Conservation (phyloP, 805 yeast species). For the Candida dajiaensis region DNA sequence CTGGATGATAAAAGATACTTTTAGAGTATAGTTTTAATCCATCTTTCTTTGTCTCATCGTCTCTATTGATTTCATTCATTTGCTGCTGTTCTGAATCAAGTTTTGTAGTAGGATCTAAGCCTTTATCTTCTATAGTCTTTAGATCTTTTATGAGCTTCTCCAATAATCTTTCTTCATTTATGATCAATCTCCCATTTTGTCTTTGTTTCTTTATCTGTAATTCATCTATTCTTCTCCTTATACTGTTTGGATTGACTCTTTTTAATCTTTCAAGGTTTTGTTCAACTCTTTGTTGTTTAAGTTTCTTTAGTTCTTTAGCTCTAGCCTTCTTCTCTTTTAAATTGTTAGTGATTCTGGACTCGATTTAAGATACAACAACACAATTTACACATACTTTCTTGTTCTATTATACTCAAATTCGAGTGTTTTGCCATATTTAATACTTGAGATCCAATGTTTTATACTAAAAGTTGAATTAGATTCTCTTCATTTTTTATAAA, state of each 20-base stretch:
- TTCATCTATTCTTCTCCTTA: slow-evolving; percentile 17
- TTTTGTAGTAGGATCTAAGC: not conserved
- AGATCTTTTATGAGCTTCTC: slow-evolving; percentile 35
- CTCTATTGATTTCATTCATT: not conserved
- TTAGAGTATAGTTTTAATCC: slow-evolving; percentile 33
- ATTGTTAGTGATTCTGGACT: not conserved
- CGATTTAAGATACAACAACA: not conserved
- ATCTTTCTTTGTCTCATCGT: not conserved
- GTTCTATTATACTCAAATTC: not conserved
- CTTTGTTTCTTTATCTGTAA: slow-evolving; percentile 23
- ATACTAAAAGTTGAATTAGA: too few species aligned
- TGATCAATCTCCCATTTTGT: slow-evolving; percentile 30
- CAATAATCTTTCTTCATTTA: slow-evolving; percentile 27
- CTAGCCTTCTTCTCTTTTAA: slow-evolving; percentile 23
- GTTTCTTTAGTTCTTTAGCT: slow-evolving; percentile 21
- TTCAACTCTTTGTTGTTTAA: slow-evolving; percentile 17
- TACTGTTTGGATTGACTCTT: slow-evolving; percentile 19
- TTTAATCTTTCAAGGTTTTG: slow-evolving; percentile 22
- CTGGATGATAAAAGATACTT: slow-evolving; percentile 60
- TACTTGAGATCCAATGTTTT: not conserved
- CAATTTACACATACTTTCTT: not conserved
- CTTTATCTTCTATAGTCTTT: slow-evolving; percentile 24
- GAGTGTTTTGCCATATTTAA: not conserved
- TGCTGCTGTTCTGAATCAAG: not conserved
- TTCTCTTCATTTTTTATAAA: too few species aligned